These are phyloP conservation scores for Fonsecaea nubica DNA, from an alignment of 2,329 filamentous ascomycete genomes.

Conservation along the genomic window DNA sequence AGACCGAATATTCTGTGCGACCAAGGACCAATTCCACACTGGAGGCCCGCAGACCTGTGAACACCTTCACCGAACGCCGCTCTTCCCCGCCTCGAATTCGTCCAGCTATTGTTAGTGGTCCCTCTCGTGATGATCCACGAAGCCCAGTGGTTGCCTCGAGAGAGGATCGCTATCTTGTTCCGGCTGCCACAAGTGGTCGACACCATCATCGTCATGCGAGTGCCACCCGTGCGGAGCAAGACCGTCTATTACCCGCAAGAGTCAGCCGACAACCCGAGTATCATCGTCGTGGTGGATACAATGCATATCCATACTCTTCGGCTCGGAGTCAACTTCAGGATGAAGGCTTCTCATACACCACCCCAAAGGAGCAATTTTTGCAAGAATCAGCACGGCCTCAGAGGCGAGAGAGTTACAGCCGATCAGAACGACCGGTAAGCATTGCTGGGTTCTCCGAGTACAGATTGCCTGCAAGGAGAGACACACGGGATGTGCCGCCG, in stretches of 20 bases:
- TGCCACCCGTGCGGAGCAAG: conserved; percentile 36
- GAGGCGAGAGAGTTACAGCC: conserved; percentile 44
- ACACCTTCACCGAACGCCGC: conserved; percentile 30
- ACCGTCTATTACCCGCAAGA: conserved; percentile 29
- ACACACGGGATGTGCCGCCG: conserved; percentile 32
- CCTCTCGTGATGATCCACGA: conserved; percentile 33
- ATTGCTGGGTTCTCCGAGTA: conserved; percentile 36
- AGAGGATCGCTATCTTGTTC: conserved; percentile 38
- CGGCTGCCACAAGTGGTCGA: conserved; percentile 27
- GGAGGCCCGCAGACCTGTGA: conserved; percentile 38
- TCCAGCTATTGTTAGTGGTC: conserved; percentile 35
- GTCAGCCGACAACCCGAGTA: conserved; percentile 33
- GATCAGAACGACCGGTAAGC: conserved; percentile 40
- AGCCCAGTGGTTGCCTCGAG: conserved; percentile 24
- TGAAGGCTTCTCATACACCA: conserved; percentile 54
- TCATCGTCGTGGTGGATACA: conserved; percentile 37
- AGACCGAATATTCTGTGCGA: conserved; percentile 40
- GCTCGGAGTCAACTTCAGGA: conserved; percentile 29
- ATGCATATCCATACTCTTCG: conserved; percentile 25
- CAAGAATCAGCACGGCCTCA: conserved; percentile 46
- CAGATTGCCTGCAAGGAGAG: conserved; percentile 32
- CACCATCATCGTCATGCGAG: conserved; percentile 39
- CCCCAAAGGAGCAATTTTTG: conserved; percentile 55
- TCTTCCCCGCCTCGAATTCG: conserved; percentile 38
- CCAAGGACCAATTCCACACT: conserved; percentile 39